Percentiles rank a stretch among this genome's conserved stretches.
phyloP scores from a whole-genome alignment of 192 early-diverging fungal genomes.

The Coemansia sp. region DNA sequence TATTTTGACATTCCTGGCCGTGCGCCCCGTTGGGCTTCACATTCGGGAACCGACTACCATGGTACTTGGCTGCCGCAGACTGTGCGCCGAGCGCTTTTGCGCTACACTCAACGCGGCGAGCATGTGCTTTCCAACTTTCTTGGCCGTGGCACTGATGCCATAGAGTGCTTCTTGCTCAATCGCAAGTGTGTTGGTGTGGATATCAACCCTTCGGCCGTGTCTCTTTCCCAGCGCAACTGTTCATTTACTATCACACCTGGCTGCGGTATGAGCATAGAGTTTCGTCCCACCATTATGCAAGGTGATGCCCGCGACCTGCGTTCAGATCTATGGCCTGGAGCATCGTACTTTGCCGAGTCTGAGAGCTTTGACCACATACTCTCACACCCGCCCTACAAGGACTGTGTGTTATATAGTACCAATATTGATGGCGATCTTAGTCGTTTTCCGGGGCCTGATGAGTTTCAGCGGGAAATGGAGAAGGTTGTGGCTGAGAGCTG shows the following conservation, averaged over 20 bases:
- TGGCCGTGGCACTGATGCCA: conserved; percentile 92
- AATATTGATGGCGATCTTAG: conserved; percentile 84
- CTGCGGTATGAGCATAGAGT: conserved; percentile 65
- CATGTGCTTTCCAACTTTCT: conserved; percentile 87
- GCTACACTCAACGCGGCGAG: conserved; percentile 75
- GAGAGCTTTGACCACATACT: conserved; percentile 85
- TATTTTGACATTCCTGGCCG: conserved; percentile 91
- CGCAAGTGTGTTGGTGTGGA: conserved; percentile 81
- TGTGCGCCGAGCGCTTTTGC: conserved; percentile 71
- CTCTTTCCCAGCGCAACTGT: conserved; percentile 82
- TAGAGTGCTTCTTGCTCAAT: conserved; percentile 79
- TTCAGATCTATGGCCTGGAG: conserved; percentile 47
- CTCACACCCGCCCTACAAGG: conserved; percentile 94
- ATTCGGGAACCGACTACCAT: conserved; percentile 90
- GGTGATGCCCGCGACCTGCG: conserved; percentile 74
- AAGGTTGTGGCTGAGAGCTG: conserved; percentile 69
- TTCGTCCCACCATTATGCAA: conserved; percentile 78
- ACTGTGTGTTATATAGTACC: conserved; percentile 81
- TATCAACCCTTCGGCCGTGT: conserved; percentile 84
- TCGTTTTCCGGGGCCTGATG: conserved; percentile 70
- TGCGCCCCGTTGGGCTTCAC: conserved; percentile 88
- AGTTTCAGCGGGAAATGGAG: conserved; percentile 75
- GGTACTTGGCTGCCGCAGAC: conserved; percentile 94
- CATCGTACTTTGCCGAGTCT: conserved; percentile 62
- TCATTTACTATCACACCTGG: conserved; percentile 73